Evolutionary conservation across 768 basidiomycete genomes (phyloP), one percentile per base, ranked within the genome.

Genomic region (Mycena epipterygia): DNA sequence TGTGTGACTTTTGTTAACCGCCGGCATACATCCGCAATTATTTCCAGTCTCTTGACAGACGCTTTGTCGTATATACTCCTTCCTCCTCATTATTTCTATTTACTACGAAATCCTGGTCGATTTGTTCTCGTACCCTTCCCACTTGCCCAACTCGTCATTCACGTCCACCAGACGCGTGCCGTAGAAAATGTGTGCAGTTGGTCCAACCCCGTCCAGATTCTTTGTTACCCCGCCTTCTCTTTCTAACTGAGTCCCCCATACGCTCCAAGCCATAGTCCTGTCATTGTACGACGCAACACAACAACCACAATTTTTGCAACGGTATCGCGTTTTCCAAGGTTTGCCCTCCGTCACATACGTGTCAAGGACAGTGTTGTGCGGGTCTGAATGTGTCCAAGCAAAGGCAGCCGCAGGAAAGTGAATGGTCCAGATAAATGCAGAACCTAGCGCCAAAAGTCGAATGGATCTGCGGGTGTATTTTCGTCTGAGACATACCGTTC

Each of bases 101-200:
- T 55, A n/a, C 23, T 59, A 67, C 48, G 29, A 23, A 11, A 59
- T 59, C 46, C 59, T 33, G 9, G 29, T 67, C 42, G 67, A 68
- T 25, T 61, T 68, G 33, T 25, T 17, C 71, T 88, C 86, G 76
- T 92, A 93, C n/a, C 90, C 91, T 27, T 86, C 83, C 90, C 90
- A 92, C 74, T 92, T 93, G 35, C 83, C 83, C 74, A 93, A 67
- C 11, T 75, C 82, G 73, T 93, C 92, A 8, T 82, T 68, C 19
- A 91, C 78, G 63, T 90, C 88, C 71, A 91, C 67, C 81, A 91
- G 78, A 25, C 88, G 83, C 25, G 91, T 92, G 14, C 80, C 89
- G 72, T 92, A 92, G 79, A 91, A 93, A 7, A 89, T 89, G 75
- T 92, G 91, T 0, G 81, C 87, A 0, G 89, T 91, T 0, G 92